Conservation (phyloP, 2,329 filamentous ascomycete species). For the Sporothrix phasma region DNA sequence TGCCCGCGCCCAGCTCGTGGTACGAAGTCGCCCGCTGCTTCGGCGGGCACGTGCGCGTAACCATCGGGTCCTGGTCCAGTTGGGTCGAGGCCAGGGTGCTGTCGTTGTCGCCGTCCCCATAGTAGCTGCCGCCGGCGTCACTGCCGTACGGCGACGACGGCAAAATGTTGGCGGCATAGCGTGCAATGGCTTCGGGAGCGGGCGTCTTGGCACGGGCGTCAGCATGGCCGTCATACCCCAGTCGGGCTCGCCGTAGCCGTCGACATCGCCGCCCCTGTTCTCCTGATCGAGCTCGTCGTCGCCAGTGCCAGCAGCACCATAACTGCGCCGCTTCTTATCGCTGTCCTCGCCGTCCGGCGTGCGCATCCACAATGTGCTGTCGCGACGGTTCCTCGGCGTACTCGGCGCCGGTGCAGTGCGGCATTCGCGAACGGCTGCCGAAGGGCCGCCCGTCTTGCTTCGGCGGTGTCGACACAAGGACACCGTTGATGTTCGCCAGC, state of each 20-base stretch:
- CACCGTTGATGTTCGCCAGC: conserved; percentile 59
- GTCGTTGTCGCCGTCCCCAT: conserved; percentile 23
- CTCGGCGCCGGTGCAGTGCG: conserved; percentile 31
- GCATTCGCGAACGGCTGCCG: conserved; percentile 25
- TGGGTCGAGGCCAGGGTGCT: conserved; percentile 21
- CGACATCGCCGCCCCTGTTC: conserved; percentile 22
- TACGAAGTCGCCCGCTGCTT: conserved; percentile 31
- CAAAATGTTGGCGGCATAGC: conserved; percentile 40
- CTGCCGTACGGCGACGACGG: conserved; percentile 36
- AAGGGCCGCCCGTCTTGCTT: conserved; percentile 26
- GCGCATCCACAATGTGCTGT: conserved; percentile 46
- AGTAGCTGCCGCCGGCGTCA: conserved; percentile 18
- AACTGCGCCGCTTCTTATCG: neutral
- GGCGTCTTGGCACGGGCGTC: conserved; percentile 49
- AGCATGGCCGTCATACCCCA: conserved; percentile 31
- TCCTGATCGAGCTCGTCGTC: conserved; percentile 21
- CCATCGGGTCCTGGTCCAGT: conserved; percentile 27
- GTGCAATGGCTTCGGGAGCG: conserved; percentile 43
- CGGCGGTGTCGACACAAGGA: conserved; percentile 39
- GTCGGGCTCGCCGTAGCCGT: conserved; percentile 26
- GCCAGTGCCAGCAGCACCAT: conserved; percentile 3
- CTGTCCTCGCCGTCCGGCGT: conserved; percentile 36
- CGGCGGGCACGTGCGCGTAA: conserved; percentile 46
- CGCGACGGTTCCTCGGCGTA: conserved; percentile 34
- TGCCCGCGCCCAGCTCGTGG: conserved; percentile 33